Conservation (phyloP, 1,139 yeast genomes). For the Kodamaea ohmeri region DNA sequence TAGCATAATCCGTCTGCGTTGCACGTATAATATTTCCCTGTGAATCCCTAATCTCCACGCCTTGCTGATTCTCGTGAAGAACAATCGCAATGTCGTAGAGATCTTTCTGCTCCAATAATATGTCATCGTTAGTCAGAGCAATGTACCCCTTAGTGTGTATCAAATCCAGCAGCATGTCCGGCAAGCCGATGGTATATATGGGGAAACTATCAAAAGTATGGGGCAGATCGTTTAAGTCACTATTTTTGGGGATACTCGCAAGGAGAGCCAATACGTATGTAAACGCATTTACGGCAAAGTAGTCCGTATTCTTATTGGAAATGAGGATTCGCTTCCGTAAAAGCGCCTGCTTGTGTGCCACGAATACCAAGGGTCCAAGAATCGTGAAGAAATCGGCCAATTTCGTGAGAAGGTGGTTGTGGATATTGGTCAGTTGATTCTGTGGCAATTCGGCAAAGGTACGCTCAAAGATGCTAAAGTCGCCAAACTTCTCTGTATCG, state of each 20-base stretch:
- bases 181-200: constrained; percentile 63
- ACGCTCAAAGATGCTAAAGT: constrained; percentile 21
- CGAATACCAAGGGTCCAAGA: constrained; percentile 73
- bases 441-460: constrained; percentile 15
- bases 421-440: constrained; percentile 17
- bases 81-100: constrained; percentile 53
- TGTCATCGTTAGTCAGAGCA: constrained; percentile 72
- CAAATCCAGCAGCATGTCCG: constrained; percentile 40
- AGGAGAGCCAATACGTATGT: constrained; percentile 37
- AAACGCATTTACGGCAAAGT: constrained; percentile 22
- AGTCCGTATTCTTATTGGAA: constrained; percentile 32
- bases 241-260: constrained; percentile 37
- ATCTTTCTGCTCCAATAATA: constrained; percentile 53
- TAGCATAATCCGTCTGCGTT: constrained; percentile 30
- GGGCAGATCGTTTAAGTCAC: constrained; percentile 17
- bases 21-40: constrained; percentile 10
- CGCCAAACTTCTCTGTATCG: constrained; percentile 17
- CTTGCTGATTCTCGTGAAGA: constrained; percentile 24
- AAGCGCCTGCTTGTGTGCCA: constrained; percentile 66
- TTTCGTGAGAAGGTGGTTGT: constrained; percentile 51
- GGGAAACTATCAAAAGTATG: constrained; percentile 37
- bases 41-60: constrained; percentile 14
- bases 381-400: constrained; percentile 46
- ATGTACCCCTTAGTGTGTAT: constrained; percentile 39
- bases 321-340: constrained; percentile 61